Evolutionary conservation across 148 eudicot genomes (phyloP).

Genomic region (Fagopyrum esculentum): DNA sequence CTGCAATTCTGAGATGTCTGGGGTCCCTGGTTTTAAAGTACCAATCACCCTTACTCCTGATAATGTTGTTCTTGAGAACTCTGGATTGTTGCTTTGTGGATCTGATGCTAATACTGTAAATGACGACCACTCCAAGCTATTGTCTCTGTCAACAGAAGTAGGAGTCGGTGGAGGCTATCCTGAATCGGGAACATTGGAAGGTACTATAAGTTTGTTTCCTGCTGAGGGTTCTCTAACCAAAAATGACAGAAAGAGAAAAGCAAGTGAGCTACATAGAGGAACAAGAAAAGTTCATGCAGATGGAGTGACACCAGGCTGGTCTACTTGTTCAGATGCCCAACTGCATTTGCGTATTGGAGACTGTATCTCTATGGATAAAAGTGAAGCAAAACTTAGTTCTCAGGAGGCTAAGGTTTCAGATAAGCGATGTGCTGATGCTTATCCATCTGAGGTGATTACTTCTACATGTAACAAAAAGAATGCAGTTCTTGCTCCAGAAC

Average conservation of each 20-base stretch:
- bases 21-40: slow-evolving; percentile 12
- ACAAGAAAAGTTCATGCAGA: slow-evolving; percentile 3
- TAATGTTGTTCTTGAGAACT: slow-evolving; percentile 16
- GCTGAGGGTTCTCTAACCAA: slow-evolving; percentile 19
- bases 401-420: slow-evolving; percentile 15
- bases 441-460: slow-evolving; percentile 18
- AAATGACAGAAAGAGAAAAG: slow-evolving; percentile 34
- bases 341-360: slow-evolving; percentile 9
- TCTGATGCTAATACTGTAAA: slow-evolving; percentile 16
- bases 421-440: slow-evolving; percentile 15
- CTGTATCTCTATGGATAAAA: slow-evolving; percentile 8
- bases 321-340: slow-evolving; percentile 14
- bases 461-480: slow-evolving; percentile 29
- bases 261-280: slow-evolving; percentile 12
- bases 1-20: slow-evolving; percentile 15
- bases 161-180: slow-evolving; percentile 19
- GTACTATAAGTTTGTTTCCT: slow-evolving; percentile 17
- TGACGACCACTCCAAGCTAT: slow-evolving; percentile 19
- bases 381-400: slow-evolving; percentile 14
- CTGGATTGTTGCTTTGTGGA: slow-evolving; percentile 11
- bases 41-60: slow-evolving; percentile 14
- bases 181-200: slow-evolving; percentile 15
- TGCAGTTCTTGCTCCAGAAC: slow-evolving; percentile 24
- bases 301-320: slow-evolving; percentile 13
- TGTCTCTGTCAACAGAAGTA: slow-evolving; percentile 16